Evolutionary conservation across 306 rosid species (phyloP).

Genomic region (Quercus gilva): DNA sequence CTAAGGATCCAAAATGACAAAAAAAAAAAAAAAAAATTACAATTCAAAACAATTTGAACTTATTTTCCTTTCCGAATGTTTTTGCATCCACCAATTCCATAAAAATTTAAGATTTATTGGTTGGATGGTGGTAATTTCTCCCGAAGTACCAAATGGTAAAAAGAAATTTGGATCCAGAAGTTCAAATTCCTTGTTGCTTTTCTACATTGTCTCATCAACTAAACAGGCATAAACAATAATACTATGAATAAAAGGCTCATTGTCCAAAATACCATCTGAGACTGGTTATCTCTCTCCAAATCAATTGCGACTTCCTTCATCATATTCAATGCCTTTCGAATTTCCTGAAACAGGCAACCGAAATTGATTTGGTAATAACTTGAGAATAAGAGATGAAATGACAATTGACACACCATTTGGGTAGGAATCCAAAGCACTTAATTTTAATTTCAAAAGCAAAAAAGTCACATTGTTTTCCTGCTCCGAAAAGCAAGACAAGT

Average conservation of each 20-base stretch:
- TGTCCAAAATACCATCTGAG: conserved; percentile 44
- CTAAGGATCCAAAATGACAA: neutral
- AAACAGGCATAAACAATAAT: neutral
- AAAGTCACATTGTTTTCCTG: neutral
- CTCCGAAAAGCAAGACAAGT: neutral
- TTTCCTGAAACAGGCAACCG: conserved; percentile 47
- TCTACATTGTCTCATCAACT: neutral
- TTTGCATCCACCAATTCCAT: neutral
- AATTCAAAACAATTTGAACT: neutral
- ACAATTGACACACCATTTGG: neutral
- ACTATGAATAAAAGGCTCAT: neutral
- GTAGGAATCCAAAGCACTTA: neutral
- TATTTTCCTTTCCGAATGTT: neutral
- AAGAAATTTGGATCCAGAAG: neutral
- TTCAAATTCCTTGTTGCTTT: neutral
- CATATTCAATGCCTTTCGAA: conserved; percentile 44
- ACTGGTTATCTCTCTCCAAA: conserved; percentile 60
- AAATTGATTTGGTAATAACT: neutral
- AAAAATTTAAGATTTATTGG: neutral
- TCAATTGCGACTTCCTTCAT: conserved; percentile 80
- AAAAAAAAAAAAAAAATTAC: neutral
- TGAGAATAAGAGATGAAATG: neutral
- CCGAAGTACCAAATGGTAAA: neutral
- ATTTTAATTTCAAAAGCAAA: neutral
- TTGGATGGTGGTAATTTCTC: neutral